Evolutionary conservation across 495 filamentous ascomycete species (phyloP), one percentile per base, ranked within the genome.

Genomic region (Sordaria brevicollis): DNA sequence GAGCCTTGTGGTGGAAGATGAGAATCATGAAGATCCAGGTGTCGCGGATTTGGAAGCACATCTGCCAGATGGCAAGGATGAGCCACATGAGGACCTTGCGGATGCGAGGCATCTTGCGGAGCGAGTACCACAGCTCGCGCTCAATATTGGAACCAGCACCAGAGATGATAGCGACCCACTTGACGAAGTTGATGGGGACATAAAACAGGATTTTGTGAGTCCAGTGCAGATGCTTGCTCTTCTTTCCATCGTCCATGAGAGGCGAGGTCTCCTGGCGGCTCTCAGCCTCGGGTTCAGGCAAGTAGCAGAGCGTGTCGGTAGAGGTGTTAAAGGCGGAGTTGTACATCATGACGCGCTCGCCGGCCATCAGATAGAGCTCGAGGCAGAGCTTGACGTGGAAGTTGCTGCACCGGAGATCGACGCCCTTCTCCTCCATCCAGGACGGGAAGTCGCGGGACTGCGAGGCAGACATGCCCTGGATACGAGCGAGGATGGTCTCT

Each of bases 121-220:
- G 68, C 1, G 68, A 37, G 41, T 75, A 74, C 69, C 71, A 77
- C 2, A 78, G 66, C 57, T 78, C 76, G n/a, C 76, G 65, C 37
- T 77, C 76, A 13, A 74, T 41, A 38, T 74, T 69, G 13, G 73
- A 70, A 8, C 71, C 70, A 2, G 68, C 76, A 2, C 73, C 72
- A 0, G 75, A 73, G 29, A 78, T 73, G 31, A 78, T 72, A 15
- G 65, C 75, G 1, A 70, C n/a, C 75, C 75, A 75, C 49, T 76
- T 71, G n/a, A 41, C 35, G 11, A 75, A 37, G 3, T 37, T 70
- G 38, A 73, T 5, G 0, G 72, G 62, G 1, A 73, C 4, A 5
- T 34, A 34, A 37, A 65, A 33, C 4, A 69, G 10, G 7, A 31
- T 31, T 4, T 68, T 36, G 36, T 70, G 31, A 2, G 67, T 67